Evolutionary conservation across 225 moss, liverwort and hornwort genomes (phyloP).

Genomic region (Anthoceros angustus): DNA sequence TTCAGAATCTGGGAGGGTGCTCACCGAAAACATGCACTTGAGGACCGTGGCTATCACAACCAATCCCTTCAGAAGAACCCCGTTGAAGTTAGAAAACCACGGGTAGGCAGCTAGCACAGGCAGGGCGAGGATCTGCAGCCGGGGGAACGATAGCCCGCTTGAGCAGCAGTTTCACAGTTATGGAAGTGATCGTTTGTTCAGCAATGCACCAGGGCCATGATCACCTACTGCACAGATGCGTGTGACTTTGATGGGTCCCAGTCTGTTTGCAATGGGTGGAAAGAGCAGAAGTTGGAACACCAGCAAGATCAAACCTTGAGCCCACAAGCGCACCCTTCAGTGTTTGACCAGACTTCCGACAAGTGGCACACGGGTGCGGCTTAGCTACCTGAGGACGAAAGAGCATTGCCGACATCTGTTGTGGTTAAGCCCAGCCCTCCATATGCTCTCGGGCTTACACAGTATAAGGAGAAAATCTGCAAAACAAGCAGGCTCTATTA

Average conservation of each 20-base stretch:
- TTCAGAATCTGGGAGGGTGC: not conserved
- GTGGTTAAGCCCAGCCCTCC: slow-evolving; percentile 46
- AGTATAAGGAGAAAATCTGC: slow-evolving; percentile 68
- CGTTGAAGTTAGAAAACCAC: slow-evolving; percentile 10
- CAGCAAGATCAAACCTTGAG: slow-evolving; percentile 36
- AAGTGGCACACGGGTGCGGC: not conserved
- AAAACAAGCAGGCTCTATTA: not conserved
- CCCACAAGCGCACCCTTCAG: slow-evolving; percentile 7
- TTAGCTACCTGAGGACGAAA: slow-evolving; percentile 38
- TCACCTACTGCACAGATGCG: slow-evolving; percentile 25
- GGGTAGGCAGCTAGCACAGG: slow-evolving; percentile 17
- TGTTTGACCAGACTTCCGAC: no score
- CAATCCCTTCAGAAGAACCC: slow-evolving; percentile 15
- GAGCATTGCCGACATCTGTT: slow-evolving; percentile 54
- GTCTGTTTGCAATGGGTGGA: slow-evolving; percentile 19
- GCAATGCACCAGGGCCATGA: not conserved
- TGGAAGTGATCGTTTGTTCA: not conserved
- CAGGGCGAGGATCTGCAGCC: not conserved
- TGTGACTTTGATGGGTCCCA: slow-evolving; percentile 33
- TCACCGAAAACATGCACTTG: slow-evolving; percentile 25
- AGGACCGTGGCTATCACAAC: slow-evolving; percentile 14
- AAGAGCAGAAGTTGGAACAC: slow-evolving; percentile 38
- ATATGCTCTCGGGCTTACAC: slow-evolving; percentile 33
- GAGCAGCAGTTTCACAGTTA: not conserved
- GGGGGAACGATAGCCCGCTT: no score